Conservation (phyloP, 2,329 filamentous ascomycete genomes). For the Akanthomyces lecanii region DNA sequence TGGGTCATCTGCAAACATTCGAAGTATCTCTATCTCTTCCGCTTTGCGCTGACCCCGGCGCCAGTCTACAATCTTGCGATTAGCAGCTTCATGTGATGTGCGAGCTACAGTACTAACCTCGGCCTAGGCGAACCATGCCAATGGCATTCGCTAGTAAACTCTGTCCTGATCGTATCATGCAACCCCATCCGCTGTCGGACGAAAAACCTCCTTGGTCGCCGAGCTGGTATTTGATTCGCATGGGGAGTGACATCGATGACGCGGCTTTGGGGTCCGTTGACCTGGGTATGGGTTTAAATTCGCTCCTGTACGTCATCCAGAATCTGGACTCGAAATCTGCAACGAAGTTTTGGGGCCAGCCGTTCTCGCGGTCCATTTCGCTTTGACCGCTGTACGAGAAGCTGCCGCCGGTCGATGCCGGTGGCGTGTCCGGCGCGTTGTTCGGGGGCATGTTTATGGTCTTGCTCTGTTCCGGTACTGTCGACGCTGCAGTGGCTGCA, state of each 20-base stretch:
- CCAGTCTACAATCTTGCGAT: constrained; percentile 57
- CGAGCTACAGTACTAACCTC: constrained; percentile 53
- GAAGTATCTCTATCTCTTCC: constrained; percentile 68
- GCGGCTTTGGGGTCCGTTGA: constrained; percentile 69
- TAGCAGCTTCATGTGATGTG: not conserved
- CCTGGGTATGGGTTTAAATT: constrained; percentile 77
- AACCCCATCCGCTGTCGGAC: constrained; percentile 94
- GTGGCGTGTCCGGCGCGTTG: constrained; percentile 41
- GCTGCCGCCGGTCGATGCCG: constrained; percentile 47
- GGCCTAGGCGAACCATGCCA: constrained; percentile 65
- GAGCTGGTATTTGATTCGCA: constrained; percentile 77
- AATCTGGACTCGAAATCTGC: constrained; percentile 89
- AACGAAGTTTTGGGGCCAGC: constrained; percentile 82
- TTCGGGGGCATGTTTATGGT: constrained; percentile 18
- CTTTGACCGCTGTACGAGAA: constrained; percentile 49
- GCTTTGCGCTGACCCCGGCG: constrained; percentile 54
- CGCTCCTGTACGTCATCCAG: constrained; percentile 95
- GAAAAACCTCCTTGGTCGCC: constrained; percentile 78
- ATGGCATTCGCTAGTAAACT: constrained; percentile 86
- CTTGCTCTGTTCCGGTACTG: constrained; percentile 13
- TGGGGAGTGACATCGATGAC: constrained; percentile 72
- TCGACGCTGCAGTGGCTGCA: not conserved
- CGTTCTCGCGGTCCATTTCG: constrained; percentile 42
- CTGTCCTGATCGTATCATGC: constrained; percentile 97
- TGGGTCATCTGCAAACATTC: constrained; percentile 82